Percentiles rank a stretch among this genome's conserved stretches.
Conservation (phyloP, 2,329 filamentous ascomycete genomes). For the Cryphonectria nitschkei region DNA sequence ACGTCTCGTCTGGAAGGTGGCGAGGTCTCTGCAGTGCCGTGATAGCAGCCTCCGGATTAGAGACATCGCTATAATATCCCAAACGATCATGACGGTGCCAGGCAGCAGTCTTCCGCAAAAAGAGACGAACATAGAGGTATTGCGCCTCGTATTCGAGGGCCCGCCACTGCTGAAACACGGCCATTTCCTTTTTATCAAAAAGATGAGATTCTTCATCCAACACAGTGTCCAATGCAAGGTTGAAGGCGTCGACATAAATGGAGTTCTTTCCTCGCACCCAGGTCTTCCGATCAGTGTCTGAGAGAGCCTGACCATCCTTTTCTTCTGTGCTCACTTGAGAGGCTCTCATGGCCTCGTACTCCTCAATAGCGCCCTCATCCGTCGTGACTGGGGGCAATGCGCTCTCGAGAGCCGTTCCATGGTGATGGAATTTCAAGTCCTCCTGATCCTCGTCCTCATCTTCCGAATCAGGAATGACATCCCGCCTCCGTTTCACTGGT, state of each 20-base stretch:
- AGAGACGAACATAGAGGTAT: constrained; percentile 92
- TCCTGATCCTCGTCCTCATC: constrained; percentile 32
- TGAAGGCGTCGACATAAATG: constrained; percentile 97
- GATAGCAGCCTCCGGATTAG: constrained; percentile 70
- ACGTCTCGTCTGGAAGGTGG: constrained; percentile 52
- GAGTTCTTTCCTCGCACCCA: constrained; percentile 83
- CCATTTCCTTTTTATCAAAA: constrained; percentile 78
- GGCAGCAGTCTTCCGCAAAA: constrained; percentile 85
- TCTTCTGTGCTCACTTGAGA: constrained; percentile 50
- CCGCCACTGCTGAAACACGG: constrained; percentile 78
- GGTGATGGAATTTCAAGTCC: constrained; percentile 11
- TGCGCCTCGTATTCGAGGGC: constrained; percentile 80
- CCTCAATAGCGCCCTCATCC: constrained; percentile 73
- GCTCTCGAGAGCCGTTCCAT: constrained; percentile 69
- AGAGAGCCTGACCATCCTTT: constrained; percentile 49
- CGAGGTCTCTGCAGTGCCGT: constrained; percentile 62
- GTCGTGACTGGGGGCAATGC: constrained; percentile 70
- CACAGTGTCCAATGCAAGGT: constrained; percentile 86
- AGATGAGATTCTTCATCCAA: constrained; percentile 86
- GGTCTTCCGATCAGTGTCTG: constrained; percentile 49
- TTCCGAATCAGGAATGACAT: constrained; percentile 32
- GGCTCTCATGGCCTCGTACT: constrained; percentile 73
- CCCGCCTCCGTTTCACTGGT: constrained; percentile 4
- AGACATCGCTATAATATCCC: constrained; percentile 81
- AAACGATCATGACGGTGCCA: constrained; percentile 86